Conservation (phyloP, 129 eudicot genomes). For the Rutidosis leptorrhynchoides region DNA sequence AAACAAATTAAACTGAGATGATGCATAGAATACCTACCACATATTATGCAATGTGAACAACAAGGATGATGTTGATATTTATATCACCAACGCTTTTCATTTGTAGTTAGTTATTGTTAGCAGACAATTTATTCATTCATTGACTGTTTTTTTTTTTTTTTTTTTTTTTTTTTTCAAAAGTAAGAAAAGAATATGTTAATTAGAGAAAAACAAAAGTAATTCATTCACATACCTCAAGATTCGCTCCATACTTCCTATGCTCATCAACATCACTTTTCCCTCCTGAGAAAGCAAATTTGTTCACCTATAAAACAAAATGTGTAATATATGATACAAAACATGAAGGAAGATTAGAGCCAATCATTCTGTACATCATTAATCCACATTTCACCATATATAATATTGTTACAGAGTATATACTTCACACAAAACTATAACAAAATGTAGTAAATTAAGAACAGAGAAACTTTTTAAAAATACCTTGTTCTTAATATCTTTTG, state of each 20-base stretch:
- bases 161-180: too few species aligned
- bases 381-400: not conserved
- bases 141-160: too few species aligned
- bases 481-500: conserved; percentile 73
- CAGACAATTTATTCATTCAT: not conserved
- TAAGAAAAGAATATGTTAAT: not conserved
- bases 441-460: not conserved
- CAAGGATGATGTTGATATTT: not conserved
- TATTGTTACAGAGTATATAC: not conserved
- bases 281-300: conserved; percentile 87
- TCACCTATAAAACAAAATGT: conserved; percentile 61
- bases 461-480: conserved; percentile 34
- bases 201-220: too few species aligned
- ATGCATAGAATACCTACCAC: not conserved
- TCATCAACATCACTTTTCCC: conserved; percentile 83
- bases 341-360: not conserved
- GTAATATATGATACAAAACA: not conserved
- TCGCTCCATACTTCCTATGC: conserved; percentile 82
- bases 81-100: not conserved
- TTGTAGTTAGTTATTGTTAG: not conserved
- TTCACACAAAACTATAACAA: too few species aligned
- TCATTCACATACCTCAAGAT: conserved; percentile 63
- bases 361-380: too few species aligned
- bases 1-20: too few species aligned
- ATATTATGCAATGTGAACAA: not conserved